Conservation (phyloP, 192 early-diverging fungal species). For the Umbelopsis sp. region DNA sequence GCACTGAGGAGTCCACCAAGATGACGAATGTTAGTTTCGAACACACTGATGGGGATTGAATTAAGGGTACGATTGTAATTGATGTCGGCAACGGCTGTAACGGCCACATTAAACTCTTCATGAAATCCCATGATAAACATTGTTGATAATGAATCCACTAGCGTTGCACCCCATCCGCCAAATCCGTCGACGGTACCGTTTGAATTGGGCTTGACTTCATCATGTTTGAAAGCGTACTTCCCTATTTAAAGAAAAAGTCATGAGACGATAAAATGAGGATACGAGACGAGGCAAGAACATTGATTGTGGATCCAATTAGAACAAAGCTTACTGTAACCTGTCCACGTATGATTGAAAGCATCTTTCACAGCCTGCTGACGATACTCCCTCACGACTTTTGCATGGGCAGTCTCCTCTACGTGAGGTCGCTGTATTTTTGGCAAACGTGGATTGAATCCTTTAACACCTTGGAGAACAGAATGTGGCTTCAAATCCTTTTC, state of each 20-base stretch:
- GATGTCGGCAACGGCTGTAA: slow-evolving; percentile 55
- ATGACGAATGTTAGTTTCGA: slow-evolving; percentile 82
- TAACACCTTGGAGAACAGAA: neutral
- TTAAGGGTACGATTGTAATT: slow-evolving; percentile 48
- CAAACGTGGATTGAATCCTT: neutral
- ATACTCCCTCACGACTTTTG: slow-evolving; percentile 14
- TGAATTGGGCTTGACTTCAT: slow-evolving; percentile 57
- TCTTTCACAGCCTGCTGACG: slow-evolving; percentile 51
- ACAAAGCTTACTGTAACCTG: slow-evolving; percentile 61
- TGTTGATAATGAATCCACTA: slow-evolving; percentile 87
- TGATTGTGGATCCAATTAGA: no score
- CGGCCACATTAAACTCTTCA: slow-evolving; percentile 70
- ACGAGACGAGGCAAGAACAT: no score
- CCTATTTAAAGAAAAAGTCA: neutral
- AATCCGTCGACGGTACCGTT: slow-evolving; percentile 34
- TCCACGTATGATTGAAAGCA: slow-evolving; percentile 72
- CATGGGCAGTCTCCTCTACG: neutral
- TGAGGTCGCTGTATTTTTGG: neutral
- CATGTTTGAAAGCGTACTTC: slow-evolving; percentile 75
- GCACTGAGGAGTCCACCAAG: slow-evolving; percentile 82
- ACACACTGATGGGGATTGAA: slow-evolving; percentile 57
- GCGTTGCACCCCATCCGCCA: slow-evolving; percentile 69
- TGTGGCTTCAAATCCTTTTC: neutral
- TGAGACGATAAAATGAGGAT: neutral
- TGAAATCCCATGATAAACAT: slow-evolving; percentile 82